Conservation (phyloP, 306 rosid genomes). For the Rosa multiflora region DNA sequence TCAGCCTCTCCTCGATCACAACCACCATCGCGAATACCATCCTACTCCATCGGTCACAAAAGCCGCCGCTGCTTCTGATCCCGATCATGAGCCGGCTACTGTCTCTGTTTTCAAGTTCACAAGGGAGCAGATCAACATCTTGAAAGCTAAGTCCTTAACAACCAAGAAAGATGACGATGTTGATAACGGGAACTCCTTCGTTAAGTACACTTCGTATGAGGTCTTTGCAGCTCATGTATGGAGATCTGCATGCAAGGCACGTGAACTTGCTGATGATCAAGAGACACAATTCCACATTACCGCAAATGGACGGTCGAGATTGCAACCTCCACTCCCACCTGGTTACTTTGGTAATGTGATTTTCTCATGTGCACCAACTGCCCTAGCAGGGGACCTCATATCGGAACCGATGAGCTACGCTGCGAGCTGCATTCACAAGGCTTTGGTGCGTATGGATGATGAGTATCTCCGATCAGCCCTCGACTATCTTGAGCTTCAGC, state of each 20-base stretch:
- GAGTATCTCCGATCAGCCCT: constrained; percentile 67
- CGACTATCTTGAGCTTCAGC: constrained; percentile 59
- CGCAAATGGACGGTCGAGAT: constrained; percentile 63
- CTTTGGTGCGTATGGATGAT: constrained; percentile 57
- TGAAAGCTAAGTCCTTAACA: constrained; percentile 50
- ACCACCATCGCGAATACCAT: constrained; percentile 47
- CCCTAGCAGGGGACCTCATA: constrained; percentile 57
- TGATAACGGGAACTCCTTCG: background rate
- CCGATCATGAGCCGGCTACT: background rate
- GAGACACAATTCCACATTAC: constrained; percentile 60
- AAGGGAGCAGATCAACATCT: constrained; percentile 43
- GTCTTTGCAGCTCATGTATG: constrained; percentile 73
- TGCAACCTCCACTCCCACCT: constrained; percentile 62
- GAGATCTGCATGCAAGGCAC: constrained; percentile 59
- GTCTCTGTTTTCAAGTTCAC: constrained; percentile 60
- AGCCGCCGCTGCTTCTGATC: background rate
- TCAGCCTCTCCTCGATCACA: constrained; percentile 49
- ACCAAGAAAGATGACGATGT: constrained; percentile 46
- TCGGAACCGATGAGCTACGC: constrained; percentile 62
- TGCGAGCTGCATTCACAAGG: constrained; percentile 62
- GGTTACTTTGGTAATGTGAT: constrained; percentile 74
- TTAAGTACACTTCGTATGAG: constrained; percentile 58
- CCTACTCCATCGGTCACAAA: constrained; percentile 60
- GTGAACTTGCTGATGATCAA: constrained; percentile 53
- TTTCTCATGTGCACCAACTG: constrained; percentile 56